Conservation (phyloP, 1,139 yeast genomes). For the Eremothecium coryli region DNA sequence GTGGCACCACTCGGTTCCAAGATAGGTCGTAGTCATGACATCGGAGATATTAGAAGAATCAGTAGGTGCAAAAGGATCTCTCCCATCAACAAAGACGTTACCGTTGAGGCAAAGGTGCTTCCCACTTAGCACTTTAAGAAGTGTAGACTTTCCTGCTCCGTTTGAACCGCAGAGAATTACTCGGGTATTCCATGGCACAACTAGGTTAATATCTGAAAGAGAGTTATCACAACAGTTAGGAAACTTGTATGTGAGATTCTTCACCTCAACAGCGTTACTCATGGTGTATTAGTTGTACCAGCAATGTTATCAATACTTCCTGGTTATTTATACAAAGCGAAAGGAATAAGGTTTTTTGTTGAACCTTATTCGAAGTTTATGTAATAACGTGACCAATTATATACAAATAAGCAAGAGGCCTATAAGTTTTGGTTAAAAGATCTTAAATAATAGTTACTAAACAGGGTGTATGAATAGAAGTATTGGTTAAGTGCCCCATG, state of each 20-base stretch:
- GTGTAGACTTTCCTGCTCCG: conserved; percentile 94
- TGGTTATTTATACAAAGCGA: too few species aligned
- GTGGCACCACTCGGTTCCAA: conserved; percentile 97
- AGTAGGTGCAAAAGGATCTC: conserved; percentile 65
- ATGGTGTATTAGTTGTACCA: too few species aligned
- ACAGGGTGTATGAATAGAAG: too few species aligned
- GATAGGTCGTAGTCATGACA: conserved; percentile 58
- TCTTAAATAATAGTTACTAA: too few species aligned
- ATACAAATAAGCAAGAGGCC: too few species aligned
- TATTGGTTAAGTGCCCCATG: too few species aligned
- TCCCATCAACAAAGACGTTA: conserved; percentile 54
- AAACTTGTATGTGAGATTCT: conserved; percentile 60
- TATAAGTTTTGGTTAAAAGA: too few species aligned
- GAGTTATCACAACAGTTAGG: conserved; percentile 58
- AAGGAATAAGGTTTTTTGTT: too few species aligned
- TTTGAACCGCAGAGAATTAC: conserved; percentile 83
- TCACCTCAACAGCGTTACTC: conserved; percentile 50
- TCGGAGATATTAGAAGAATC: conserved; percentile 28
- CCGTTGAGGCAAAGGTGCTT: conserved; percentile 78
- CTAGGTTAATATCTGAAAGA: conserved; percentile 50
- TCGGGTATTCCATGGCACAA: conserved; percentile 62
- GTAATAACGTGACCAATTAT: too few species aligned
- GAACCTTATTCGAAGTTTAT: too few species aligned
- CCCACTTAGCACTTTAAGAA: conserved; percentile 78
- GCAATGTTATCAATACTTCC: too few species aligned